Conservation (phyloP, 2,329 filamentous ascomycete species). For the Colletotrichum sp. region DNA sequence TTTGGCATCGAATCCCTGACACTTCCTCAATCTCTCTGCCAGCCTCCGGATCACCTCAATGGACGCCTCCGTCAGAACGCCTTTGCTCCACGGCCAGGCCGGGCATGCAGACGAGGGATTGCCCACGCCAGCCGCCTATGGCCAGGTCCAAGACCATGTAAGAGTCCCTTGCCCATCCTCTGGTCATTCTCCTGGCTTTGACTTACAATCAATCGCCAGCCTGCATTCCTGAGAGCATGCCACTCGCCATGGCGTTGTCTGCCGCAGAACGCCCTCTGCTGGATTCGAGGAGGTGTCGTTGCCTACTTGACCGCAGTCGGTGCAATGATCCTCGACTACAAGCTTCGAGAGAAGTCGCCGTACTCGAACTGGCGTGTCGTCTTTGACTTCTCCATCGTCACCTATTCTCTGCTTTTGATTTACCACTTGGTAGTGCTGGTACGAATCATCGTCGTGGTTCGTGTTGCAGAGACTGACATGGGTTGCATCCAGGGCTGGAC, state of each 20-base stretch:
- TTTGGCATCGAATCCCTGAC: background rate
- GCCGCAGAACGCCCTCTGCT: conserved; percentile 49
- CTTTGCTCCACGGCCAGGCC: conserved; percentile 20
- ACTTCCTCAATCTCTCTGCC: background rate
- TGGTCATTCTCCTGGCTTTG: background rate
- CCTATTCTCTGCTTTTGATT: conserved; percentile 44
- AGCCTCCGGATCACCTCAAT: background rate
- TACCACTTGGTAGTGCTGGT: conserved; percentile 55
- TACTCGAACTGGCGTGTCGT: conserved; percentile 45
- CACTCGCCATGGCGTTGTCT: conserved; percentile 57
- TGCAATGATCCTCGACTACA: conserved; percentile 50
- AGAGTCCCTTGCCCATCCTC: background rate
- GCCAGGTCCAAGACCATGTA: conserved; percentile 34
- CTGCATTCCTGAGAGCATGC: conserved; percentile 55
- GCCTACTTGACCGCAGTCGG: conserved; percentile 47
- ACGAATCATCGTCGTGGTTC: conserved; percentile 26
- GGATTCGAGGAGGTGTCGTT: conserved; percentile 46
- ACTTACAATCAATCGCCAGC: conserved; percentile 36
- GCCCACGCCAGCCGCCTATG: conserved; percentile 20
- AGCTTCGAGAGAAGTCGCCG: conserved; percentile 44
- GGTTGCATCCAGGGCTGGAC: conserved; percentile 51
- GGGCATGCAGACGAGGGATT: background rate
- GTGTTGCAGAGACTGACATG: background rate
- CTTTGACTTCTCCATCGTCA: conserved; percentile 56
- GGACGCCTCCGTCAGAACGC: conserved; percentile 21